Conservation (phyloP, 768 basidiomycete genomes). For the Hypholoma sublateritium region DNA sequence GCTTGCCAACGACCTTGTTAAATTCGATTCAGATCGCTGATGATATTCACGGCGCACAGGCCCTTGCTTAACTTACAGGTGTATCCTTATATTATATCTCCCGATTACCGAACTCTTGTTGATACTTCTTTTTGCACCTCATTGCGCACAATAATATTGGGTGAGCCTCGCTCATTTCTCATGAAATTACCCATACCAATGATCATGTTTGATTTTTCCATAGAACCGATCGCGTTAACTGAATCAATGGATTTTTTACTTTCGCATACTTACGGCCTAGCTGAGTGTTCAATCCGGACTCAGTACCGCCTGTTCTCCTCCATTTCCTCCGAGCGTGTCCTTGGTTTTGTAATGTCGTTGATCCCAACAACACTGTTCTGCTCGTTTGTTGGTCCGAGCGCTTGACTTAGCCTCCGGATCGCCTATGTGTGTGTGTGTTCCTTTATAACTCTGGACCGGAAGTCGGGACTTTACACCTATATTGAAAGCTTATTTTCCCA, state of each 20-base stretch:
- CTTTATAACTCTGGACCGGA: neutral
- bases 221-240: neutral
- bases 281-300: neutral
- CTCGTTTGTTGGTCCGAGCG: conserved; percentile 6
- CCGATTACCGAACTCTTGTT: neutral
- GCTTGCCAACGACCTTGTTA: conserved; percentile 61
- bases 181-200: neutral
- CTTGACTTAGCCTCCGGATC: neutral
- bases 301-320: neutral
- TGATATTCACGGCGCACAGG: neutral
- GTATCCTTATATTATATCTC: conserved; percentile 1
- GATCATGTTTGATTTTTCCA: neutral
- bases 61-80: neutral
- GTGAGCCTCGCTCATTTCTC: neutral
- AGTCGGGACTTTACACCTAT: neutral
- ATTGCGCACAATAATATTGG: neutral
- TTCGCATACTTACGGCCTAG: too few relatives aligned
- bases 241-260: too few relatives aligned
- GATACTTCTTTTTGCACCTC: neutral
- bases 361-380: neutral
- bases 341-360: conserved; percentile 1
- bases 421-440: neutral
- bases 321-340: neutral
- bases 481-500: neutral
- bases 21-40: conserved; percentile 50